These are phyloP conservation scores for Candida railenensis DNA, from an alignment of 805 yeast genomes.

Conservation along the genomic window DNA sequence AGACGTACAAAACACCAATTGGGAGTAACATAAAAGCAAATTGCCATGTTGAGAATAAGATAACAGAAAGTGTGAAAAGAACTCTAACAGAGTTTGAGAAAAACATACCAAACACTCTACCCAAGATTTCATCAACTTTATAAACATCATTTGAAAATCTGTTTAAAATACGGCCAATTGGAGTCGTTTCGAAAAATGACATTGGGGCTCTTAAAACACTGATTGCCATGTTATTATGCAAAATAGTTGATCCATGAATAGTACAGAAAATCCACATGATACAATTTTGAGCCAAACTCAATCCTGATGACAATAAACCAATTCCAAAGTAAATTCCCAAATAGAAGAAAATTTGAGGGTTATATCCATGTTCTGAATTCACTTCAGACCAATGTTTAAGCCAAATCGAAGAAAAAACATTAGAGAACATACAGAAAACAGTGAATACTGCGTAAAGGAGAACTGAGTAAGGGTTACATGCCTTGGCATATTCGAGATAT, in stretches of 20 bases:
- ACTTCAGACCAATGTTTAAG: slow-evolving; percentile 96
- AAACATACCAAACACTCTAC: slow-evolving; percentile 70
- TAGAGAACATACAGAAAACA: slow-evolving; percentile 55
- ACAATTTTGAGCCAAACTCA: slow-evolving; percentile 63
- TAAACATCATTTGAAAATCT: slow-evolving; percentile 90
- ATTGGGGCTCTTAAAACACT: slow-evolving; percentile 84
- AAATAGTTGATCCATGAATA: slow-evolving; percentile 71
- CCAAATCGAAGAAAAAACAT: slow-evolving; percentile 83
- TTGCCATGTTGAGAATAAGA: slow-evolving; percentile 84
- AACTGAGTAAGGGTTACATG: slow-evolving; percentile 76
- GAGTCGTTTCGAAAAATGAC: slow-evolving; percentile 95
- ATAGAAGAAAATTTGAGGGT: slow-evolving; percentile 70
- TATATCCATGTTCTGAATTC: slow-evolving; percentile 64
- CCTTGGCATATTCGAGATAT: slow-evolving; percentile 78
- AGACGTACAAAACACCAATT: slow-evolving; percentile 58
- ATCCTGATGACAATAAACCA: slow-evolving; percentile 65
- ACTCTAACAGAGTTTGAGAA: slow-evolving; percentile 62
- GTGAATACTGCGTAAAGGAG: slow-evolving; percentile 53
- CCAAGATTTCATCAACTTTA: slow-evolving; percentile 77
- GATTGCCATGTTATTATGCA: slow-evolving; percentile 74
- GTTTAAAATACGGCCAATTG: slow-evolving; percentile 88
- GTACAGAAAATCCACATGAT: slow-evolving; percentile 80
- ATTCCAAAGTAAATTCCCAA: slow-evolving; percentile 72
- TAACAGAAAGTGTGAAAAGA: slow-evolving; percentile 76
- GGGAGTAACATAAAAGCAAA: slow-evolving; percentile 73